Evolutionary conservation across 1,284 basidiomycete genomes (phyloP), one percentile per base, ranked within the genome.

Genomic region (Ustilago trichophora): DNA sequence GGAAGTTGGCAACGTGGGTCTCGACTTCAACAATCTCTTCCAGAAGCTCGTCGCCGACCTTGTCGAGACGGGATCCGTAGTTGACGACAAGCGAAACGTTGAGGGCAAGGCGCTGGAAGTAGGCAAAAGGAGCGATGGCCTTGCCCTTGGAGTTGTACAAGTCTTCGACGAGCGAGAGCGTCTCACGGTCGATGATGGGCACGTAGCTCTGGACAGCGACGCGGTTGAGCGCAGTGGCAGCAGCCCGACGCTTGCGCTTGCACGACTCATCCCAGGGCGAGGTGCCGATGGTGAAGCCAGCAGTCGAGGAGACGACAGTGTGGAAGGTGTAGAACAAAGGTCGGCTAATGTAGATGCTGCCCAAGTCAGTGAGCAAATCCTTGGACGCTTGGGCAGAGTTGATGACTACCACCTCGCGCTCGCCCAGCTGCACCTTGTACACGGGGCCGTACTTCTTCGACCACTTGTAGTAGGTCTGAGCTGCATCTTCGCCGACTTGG

Each of bases 211-310:
- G 66, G 33, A 69, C 62, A 0, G 60, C 60, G 2, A 55, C 50
- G 5, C 60, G 46, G 35, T 69, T 69, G 51, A 69, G 66, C 10
- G 66, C 66, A 4, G 62, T 69, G 12, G 66, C 66, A 24, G 66
- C 66, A 2, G 66, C 66, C 10, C 49, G 42, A 24, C 66, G 46
- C 29, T 69, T 69, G 27, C 66, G 53, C 46, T 69, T 69, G 51
- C 66, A 69, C 37, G 55, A 59, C 25, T 69, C 66, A 45, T 69
- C 66, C 66, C 66, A 69, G 3, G 66, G 66, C 16, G 60, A 65
- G 9, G 66, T 69, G 22, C 66, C 66, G 31, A 69, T 69, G 1
- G 66, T 69, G 47, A 56, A 69, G 2, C 66, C 66, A 5, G 66
- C 66, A 10, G 66, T 69, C 0, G 62, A 65, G 3, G 55, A 59